A percentile compares a stretch with the other conserved stretches of the same genome.
Conservation (phyloP, 768 basidiomycete species). For the Termitomyces sp. region DNA sequence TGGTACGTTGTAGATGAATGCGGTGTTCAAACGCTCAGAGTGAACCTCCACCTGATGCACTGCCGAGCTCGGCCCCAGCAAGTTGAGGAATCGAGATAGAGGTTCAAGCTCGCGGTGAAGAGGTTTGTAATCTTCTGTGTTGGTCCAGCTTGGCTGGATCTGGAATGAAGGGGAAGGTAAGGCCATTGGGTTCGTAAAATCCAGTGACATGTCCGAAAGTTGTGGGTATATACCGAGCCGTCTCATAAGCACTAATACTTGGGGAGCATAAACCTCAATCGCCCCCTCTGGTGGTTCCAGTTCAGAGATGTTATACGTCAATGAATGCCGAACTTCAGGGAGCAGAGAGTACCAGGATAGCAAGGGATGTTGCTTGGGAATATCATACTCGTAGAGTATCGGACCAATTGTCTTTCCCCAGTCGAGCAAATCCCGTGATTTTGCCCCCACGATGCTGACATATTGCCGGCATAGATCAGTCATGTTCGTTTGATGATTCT, state of each 20-base stretch:
- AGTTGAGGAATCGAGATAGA: not conserved
- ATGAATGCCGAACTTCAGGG: not conserved
- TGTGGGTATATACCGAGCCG: not conserved
- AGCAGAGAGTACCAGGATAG: constrained; percentile 1
- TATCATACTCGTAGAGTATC: not conserved
- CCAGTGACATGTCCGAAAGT: not conserved
- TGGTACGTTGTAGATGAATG: not conserved
- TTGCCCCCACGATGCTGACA: not conserved
- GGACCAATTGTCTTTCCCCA: not conserved
- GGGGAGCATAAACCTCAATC: not conserved
- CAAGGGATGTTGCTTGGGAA: not conserved
- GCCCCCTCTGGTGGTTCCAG: not conserved
- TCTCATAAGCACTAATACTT: constrained; percentile 2
- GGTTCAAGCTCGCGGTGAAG: constrained; percentile 4
- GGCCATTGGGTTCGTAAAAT: not conserved
- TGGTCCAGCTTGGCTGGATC: not conserved
- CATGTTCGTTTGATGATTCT: not conserved
- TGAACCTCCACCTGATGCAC: not conserved
- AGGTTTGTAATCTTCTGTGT: not conserved
- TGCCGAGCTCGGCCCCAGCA: not conserved
- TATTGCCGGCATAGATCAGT: not conserved
- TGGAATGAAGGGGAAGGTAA: not conserved
- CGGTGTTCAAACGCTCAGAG: not conserved
- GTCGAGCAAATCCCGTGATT: not conserved
- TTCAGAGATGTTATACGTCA: not conserved